These are phyloP conservation scores for Starmerella ratchasimensis DNA, from an alignment of 805 yeast species.

Conservation along the genomic window DNA sequence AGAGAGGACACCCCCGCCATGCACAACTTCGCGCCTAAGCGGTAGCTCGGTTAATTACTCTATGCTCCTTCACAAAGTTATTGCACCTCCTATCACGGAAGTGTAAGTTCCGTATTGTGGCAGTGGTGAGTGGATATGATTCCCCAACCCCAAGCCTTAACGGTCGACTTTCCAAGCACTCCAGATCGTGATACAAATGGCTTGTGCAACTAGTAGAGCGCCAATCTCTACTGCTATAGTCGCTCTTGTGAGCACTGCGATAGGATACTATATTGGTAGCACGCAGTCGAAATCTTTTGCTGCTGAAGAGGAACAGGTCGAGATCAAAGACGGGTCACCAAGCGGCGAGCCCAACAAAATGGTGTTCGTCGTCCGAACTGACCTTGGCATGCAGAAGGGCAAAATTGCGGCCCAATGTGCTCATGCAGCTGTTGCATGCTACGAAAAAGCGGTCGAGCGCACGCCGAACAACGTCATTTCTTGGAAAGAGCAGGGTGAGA, in stretches of 20 bases:
- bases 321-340: conserved; percentile 1
- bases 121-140: no score
- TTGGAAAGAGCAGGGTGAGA: conserved; percentile 83
- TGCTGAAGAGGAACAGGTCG: conserved; percentile 12
- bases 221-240: no score
- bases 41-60: no score
- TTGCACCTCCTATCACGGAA: no score
- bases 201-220: no score
- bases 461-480: conserved; percentile 51
- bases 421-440: conserved; percentile 92
- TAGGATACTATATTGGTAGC: conserved; percentile 7
- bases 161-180: no score
- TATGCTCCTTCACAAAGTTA: no score
- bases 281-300: background rate
- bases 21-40: background rate
- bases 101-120: no score
- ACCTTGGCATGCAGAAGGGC: conserved; percentile 84
- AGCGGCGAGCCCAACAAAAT: conserved; percentile 30
- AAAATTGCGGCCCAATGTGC: conserved; percentile 96
- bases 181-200: no score
- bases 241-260: background rate
- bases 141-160: no score
- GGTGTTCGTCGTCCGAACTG: conserved; percentile 81
- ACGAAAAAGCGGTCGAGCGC: conserved; percentile 41
- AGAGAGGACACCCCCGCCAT: no score